Evolutionary conservation across 2,329 filamentous ascomycete species (phyloP), one percentile per base, ranked within the genome.

Genomic region (Microcyclospora pomicola): DNA sequence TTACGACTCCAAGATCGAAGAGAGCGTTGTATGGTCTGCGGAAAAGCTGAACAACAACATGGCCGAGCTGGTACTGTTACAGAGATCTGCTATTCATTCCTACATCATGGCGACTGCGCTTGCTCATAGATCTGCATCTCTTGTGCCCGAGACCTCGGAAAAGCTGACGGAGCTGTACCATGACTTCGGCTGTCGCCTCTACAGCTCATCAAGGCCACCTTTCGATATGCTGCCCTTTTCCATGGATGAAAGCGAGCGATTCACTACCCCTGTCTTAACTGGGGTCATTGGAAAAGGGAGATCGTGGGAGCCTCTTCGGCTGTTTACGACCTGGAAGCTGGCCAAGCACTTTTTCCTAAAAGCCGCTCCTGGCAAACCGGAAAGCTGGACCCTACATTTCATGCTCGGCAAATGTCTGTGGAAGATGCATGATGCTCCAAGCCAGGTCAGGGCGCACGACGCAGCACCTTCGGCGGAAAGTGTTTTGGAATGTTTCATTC

Each of bases 21-120:
- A 94, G 58, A 75, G 79, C 6, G 82, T 92, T 5, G 73, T 87
- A 5, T 93, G 86, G 86, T 82, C 80, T 14, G 82, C 85, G 1
- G 85, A 93, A 49, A 93, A 92, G 59, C 79, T 93, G 61, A 93
- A 93, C 60, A 88, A 82, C 55, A 80, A 81, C 50, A 77, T 81
- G 39, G 64, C 67, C 3, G 84, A 92, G 41, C 61, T 93, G 33
- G 72, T 85, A 15, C 76, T 75, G 36, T 73, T 82, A 43, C 84
- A 94, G 56, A 75, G 84, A 27, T 76, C 75, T 50, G 79, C 84
- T 1, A 87, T 93, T 33, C 84, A 93, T 57, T 88, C 83, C 55
- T 76, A 74, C 46, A 64, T 71, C 2, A 80, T 82, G 75, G 77
- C 80, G 6, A 65, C 78, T 31, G 73, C 77, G 13, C 67, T 71